These are phyloP conservation scores for Pleurotus giganteus DNA, from an alignment of 768 basidiomycete genomes.

Conservation along the genomic window DNA sequence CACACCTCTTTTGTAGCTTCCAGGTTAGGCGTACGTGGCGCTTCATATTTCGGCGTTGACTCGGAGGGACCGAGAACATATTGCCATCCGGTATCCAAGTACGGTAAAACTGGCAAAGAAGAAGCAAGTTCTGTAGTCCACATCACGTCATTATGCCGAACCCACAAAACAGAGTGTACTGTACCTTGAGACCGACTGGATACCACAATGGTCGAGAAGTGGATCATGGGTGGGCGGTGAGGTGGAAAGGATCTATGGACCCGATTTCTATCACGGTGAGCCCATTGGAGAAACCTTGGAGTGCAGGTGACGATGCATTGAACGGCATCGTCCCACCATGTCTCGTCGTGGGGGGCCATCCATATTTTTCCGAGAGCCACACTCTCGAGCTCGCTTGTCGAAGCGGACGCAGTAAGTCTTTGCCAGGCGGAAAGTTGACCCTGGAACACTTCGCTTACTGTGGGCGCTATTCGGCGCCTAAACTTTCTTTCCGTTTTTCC, in stretches of 20 bases:
- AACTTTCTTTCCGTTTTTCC: not conserved
- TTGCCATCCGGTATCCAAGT: not conserved
- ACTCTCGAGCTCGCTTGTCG: not conserved
- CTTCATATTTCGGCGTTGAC: constrained; percentile 5
- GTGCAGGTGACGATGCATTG: not conserved
- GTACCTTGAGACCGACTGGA: not conserved
- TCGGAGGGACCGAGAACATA: constrained; percentile 8
- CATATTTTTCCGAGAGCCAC: not conserved
- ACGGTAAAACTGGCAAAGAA: not conserved
- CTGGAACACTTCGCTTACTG: no score
- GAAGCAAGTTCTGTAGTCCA: not conserved
- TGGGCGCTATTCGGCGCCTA: not conserved
- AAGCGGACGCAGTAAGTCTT: no score
- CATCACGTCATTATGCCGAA: not conserved
- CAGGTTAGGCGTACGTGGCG: constrained; percentile 9
- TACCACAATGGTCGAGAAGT: not conserved
- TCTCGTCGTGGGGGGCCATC: not conserved
- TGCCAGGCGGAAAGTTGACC: no score
- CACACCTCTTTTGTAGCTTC: not conserved
- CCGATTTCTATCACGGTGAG: not conserved
- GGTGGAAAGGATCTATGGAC: not conserved
- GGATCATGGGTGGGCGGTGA: not conserved
- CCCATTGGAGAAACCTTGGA: not conserved
- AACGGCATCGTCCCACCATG: not conserved
- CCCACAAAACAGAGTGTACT: not conserved